phyloP scores from a whole-genome alignment of 441 rosid species.

The Populus hybrid region DNA sequence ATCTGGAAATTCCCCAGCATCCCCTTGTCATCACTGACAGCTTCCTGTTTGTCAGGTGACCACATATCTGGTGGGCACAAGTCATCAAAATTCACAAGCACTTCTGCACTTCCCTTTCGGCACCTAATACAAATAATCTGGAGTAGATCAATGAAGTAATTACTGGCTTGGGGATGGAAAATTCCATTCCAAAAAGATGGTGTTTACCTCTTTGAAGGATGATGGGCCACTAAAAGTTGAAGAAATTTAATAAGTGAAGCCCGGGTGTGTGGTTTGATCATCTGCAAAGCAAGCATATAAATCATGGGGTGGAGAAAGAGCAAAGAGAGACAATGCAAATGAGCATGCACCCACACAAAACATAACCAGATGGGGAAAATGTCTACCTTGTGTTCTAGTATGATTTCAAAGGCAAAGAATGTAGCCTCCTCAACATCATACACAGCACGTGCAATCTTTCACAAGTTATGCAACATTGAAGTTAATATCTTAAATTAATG shows the following conservation, averaged over 20 bases:
- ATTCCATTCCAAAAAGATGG: conserved; percentile 11
- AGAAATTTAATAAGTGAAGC: conserved; percentile 74
- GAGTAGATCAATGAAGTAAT: conserved; percentile 31
- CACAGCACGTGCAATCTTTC: conserved; percentile 81
- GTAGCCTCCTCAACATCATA: conserved; percentile 97
- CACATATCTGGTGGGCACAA: conserved; percentile 49
- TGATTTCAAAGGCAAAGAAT: conserved; percentile 68
- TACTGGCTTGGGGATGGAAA: conserved; percentile 17
- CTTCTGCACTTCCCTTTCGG: conserved; percentile 88
- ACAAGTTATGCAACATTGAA: conserved; percentile 16
- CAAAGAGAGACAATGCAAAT: neutral
- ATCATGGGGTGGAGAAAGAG: neutral
- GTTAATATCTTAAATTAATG: conserved; percentile 16
- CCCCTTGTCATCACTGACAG: conserved; percentile 33
- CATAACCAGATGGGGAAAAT: conserved; percentile 6
- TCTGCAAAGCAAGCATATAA: conserved; percentile 33
- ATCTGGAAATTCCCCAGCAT: conserved; percentile 49
- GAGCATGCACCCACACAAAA: conserved; percentile 1
- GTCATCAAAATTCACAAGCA: conserved; percentile 83
- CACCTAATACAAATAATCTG: conserved; percentile 53
- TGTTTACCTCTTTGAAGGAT: conserved; percentile 81
- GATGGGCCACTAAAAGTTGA: conserved; percentile 88
- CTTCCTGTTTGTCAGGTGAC: conserved; percentile 35
- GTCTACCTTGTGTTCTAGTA: conserved; percentile 61
- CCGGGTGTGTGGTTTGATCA: conserved; percentile 71